Conservation (phyloP, 208 protist species). For the Trypanosoma cruzi region DNA sequence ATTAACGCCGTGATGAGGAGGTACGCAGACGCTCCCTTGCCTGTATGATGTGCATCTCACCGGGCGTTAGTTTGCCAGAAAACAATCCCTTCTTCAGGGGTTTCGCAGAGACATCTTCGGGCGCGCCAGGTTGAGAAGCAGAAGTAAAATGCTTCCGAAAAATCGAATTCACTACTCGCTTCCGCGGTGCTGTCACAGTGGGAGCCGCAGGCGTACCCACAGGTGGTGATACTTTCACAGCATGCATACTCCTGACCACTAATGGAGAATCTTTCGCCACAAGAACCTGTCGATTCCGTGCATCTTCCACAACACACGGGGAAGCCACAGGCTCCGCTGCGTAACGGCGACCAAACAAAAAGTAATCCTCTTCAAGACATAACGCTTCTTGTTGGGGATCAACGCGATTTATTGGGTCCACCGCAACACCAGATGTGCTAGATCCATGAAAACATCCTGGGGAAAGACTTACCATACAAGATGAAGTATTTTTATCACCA, state of each 20-base stretch:
- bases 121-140: not conserved
- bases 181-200: slow-evolving; percentile 30
- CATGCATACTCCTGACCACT: not conserved
- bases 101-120: slow-evolving; percentile 1
- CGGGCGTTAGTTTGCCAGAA: slow-evolving; percentile 51
- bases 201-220: slow-evolving; percentile 42
- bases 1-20: slow-evolving; percentile 9
- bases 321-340: not conserved
- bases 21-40: slow-evolving; percentile 54
- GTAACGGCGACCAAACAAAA: slow-evolving; percentile 71
- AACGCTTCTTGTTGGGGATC: slow-evolving; percentile 25
- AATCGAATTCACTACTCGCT: not conserved
- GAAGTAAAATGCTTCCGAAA: not conserved
- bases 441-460: slow-evolving; percentile 20
- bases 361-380: slow-evolving; percentile 80
- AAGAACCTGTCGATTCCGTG: not conserved
- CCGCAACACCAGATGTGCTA: not conserved
- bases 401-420: not conserved
- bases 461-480: slow-evolving; percentile 22
- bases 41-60: slow-evolving; percentile 69
- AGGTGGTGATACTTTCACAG: slow-evolving; percentile 35
- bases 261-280: not conserved
- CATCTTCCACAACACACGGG: slow-evolving; percentile 1
- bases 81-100: slow-evolving; percentile 23
- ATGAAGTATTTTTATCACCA: not conserved